Conservation (phyloP, 352 stramenopile species). For the Aphanomyces euteiches region DNA sequence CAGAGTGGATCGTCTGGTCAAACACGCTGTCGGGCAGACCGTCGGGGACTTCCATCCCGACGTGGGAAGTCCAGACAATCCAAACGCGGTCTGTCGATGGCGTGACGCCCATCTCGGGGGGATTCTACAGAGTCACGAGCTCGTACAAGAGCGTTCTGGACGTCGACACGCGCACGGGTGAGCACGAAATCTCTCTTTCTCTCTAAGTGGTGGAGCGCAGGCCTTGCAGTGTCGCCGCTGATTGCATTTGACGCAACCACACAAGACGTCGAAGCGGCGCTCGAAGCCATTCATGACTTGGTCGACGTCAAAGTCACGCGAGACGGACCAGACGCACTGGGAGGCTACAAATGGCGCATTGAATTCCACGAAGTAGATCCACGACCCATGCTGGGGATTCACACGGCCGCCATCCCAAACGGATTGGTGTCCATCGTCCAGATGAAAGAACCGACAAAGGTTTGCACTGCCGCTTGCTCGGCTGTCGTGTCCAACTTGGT, state of each 20-base stretch:
- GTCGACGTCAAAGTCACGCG: slow-evolving; percentile 1
- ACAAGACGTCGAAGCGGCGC: background rate
- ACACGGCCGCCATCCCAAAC: slow-evolving; percentile 8
- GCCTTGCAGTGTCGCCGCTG: background rate
- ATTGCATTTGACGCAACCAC: background rate
- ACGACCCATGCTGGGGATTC: slow-evolving; percentile 13
- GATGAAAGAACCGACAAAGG: background rate
- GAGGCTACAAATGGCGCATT: slow-evolving; percentile 17
- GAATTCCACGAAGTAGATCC: slow-evolving; percentile 14
- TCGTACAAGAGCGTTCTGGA: slow-evolving; percentile 13
- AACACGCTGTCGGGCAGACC: slow-evolving; percentile 3
- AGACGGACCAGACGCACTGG: background rate
- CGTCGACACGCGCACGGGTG: slow-evolving; percentile 16
- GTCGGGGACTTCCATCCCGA: background rate
- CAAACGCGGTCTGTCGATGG: background rate
- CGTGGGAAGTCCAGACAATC: slow-evolving; percentile 14
- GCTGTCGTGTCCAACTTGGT: background rate
- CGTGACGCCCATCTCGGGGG: background rate
- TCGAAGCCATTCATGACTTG: slow-evolving; percentile 1
- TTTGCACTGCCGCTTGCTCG: slow-evolving; percentile 4
- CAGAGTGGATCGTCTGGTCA: background rate
- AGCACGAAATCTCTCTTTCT: background rate
- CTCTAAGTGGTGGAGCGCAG: background rate
- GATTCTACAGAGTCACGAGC: slow-evolving; percentile 20
- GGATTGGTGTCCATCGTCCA: background rate